Percentiles rank a stretch among this genome's conserved stretches.
These are phyloP conservation scores for Hansenula anomala DNA, from an alignment of 1,139 yeast genomes.

Conservation along the genomic window DNA sequence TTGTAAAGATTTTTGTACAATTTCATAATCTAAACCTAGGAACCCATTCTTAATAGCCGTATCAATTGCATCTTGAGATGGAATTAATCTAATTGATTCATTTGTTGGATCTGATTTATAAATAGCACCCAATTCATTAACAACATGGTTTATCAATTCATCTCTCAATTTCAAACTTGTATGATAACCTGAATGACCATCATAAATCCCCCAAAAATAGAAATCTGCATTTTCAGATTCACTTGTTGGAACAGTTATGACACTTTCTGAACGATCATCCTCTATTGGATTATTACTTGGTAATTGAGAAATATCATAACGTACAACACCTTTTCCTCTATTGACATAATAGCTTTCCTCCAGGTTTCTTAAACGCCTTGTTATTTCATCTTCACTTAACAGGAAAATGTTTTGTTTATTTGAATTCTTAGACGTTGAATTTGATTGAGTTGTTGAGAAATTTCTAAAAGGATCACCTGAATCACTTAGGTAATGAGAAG, in stretches of 20 bases:
- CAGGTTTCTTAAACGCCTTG: slow-evolving; percentile 58
- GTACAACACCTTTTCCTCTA: slow-evolving; percentile 84
- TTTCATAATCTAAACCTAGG: slow-evolving; percentile 76
- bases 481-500: slow-evolving; percentile 23
- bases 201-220: slow-evolving; percentile 94
- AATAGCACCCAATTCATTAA: slow-evolving; percentile 68
- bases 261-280: slow-evolving; percentile 86
- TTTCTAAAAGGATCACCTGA: slow-evolving; percentile 22
- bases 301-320: slow-evolving; percentile 87
- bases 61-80: slow-evolving; percentile 53
- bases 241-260: slow-evolving; percentile 73
- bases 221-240: slow-evolving; percentile 67
- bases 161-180: slow-evolving; percentile 83
- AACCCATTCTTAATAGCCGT: slow-evolving; percentile 81
- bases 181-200: slow-evolving; percentile 97
- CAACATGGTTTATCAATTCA: slow-evolving; percentile 67
- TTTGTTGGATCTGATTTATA: slow-evolving; percentile 49
- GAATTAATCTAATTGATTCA: slow-evolving; percentile 30
- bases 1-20: slow-evolving; percentile 72
- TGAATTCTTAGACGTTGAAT: slow-evolving; percentile 6
- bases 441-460: slow-evolving; percentile 16
- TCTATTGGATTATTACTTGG: slow-evolving; percentile 94
- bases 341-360: slow-evolving; percentile 81
- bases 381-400: slow-evolving; percentile 71
- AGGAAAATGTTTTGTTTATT: slow-evolving; percentile 27